A percentile compares a stretch with the other conserved stretches of the same genome.
These are phyloP conservation scores for Termitomyces sp. DNA, from an alignment of 768 basidiomycete genomes.

Conservation along the genomic window DNA sequence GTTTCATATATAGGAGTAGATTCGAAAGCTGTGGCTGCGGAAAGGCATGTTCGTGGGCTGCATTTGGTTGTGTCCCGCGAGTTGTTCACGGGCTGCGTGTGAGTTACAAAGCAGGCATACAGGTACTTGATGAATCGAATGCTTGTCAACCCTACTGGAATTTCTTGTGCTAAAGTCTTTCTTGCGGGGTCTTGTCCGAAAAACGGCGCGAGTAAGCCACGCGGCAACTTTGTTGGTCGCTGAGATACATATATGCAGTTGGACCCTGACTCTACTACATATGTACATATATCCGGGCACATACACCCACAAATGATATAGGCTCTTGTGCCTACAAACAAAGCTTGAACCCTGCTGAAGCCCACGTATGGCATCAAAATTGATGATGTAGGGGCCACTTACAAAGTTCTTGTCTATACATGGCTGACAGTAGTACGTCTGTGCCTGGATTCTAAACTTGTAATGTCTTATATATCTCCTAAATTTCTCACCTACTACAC, in stretches of 20 bases:
- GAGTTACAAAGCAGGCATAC: background rate
- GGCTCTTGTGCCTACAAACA: background rate
- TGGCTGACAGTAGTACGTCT: no score
- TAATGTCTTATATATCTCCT: background rate
- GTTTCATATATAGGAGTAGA: no score
- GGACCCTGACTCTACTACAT: background rate
- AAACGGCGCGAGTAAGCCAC: background rate
- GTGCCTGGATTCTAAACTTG: background rate
- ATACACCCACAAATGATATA: background rate
- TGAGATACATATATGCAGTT: background rate
- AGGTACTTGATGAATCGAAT: background rate
- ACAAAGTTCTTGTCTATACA: background rate
- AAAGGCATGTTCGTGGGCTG: no score
- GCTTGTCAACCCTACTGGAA: background rate
- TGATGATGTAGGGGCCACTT: background rate
- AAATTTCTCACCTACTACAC: no score
- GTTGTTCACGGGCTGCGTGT: background rate
- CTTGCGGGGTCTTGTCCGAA: background rate
- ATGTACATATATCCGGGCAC: no score
- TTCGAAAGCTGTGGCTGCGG: no score
- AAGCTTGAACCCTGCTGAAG: background rate
- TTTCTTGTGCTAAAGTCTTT: background rate
- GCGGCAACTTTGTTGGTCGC: no score
- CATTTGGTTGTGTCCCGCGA: background rate
- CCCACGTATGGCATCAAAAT: background rate